Base-by-base conservation (phyloP, 805 yeast genomes). In the Wickerhamomyces silvicola region DNA sequence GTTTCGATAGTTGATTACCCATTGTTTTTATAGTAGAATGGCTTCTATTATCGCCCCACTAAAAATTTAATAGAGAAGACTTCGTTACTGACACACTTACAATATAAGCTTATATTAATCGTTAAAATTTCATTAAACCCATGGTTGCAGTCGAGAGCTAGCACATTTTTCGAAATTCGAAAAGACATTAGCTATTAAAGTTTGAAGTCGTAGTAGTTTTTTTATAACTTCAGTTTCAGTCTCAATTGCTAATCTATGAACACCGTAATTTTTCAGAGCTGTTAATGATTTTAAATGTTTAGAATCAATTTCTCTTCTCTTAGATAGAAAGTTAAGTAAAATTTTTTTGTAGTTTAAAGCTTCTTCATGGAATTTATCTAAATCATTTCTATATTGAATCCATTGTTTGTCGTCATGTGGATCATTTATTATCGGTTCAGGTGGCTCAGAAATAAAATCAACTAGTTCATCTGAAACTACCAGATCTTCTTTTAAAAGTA, bases 1-100 rank as follows among this genome's bases (percentile, higher is more conserved):
- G 38, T 18, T 31, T 39, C 4, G 43, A 39, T 8, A 27, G 35
- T 16, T 32, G 22, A 22, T 22, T 22, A 22, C 24, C 24, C 24
- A 22, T 22, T 30, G 28, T 4, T 30, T 22, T 18, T 19, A 10
- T 12, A 12, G 25, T 28, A 10, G 10, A 8, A 20, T 8, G 8
- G 22, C 22, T 10, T 8, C 22, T 10, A 22, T 7, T 11, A 22
- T 7, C 6, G n/a, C 12, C 12, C 24, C n/a, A 22, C n/a, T n/a
- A n/a, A n/a, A n/a, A n/a, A n/a, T n/a, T n/a, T n/a, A n/a, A n/a
- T n/a, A n/a, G n/a, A n/a, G n/a, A n/a, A n/a, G n/a, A n/a, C n/a
- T n/a, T n/a, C n/a, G n/a, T n/a, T n/a, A n/a, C n/a, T n/a, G n/a
- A n/a, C n/a, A n/a, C n/a, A n/a, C n/a, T n/a, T n/a, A n/a, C n/a